phyloP scores from a whole-genome alignment of 2,329 filamentous ascomycete genomes.

The Sarocladium oryzae region DNA sequence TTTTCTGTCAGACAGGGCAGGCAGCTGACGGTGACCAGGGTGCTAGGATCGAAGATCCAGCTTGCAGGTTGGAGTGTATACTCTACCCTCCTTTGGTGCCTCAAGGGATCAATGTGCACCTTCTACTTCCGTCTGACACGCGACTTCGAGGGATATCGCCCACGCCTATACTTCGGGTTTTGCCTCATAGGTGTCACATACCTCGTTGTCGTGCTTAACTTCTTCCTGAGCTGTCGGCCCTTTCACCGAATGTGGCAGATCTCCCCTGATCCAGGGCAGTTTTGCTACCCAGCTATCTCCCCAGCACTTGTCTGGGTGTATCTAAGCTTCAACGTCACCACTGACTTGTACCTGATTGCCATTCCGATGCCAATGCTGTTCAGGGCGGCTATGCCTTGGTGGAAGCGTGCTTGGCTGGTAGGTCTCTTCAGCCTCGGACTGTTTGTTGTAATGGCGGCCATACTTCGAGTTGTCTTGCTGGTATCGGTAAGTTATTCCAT shows the following conservation, averaged over 20 bases:
- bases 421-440: slow-evolving; percentile 28
- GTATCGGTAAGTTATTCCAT: slow-evolving; percentile 12
- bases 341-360: slow-evolving; percentile 51
- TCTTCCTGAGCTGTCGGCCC: slow-evolving; percentile 46
- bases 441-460: slow-evolving; percentile 31
- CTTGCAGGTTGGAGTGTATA: slow-evolving; percentile 51
- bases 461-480: slow-evolving; percentile 24
- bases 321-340: slow-evolving; percentile 45
- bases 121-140: slow-evolving; percentile 49
- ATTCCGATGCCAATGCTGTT: slow-evolving; percentile 49
- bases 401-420: slow-evolving; percentile 5
- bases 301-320: slow-evolving; percentile 45
- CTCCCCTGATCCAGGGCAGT: slow-evolving; percentile 48
- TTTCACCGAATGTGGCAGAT: slow-evolving; percentile 53
- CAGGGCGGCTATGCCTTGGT: slow-evolving; percentile 7
- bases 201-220: slow-evolving; percentile 39
- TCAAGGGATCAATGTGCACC: slow-evolving; percentile 50
- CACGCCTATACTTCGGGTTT: slow-evolving; percentile 45
- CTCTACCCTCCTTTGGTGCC: slow-evolving; percentile 43
- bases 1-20: fast-evolving
- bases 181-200: slow-evolving; percentile 41
- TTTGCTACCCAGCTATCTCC: slow-evolving; percentile 37
- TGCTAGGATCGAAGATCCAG: slow-evolving; percentile 50
- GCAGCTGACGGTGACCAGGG: slow-evolving; percentile 21
- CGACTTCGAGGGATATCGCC: slow-evolving; percentile 31